Base-by-base conservation (phyloP, 495 filamentous ascomycete genomes). In the Pseudotulostoma volvatum region DNA sequence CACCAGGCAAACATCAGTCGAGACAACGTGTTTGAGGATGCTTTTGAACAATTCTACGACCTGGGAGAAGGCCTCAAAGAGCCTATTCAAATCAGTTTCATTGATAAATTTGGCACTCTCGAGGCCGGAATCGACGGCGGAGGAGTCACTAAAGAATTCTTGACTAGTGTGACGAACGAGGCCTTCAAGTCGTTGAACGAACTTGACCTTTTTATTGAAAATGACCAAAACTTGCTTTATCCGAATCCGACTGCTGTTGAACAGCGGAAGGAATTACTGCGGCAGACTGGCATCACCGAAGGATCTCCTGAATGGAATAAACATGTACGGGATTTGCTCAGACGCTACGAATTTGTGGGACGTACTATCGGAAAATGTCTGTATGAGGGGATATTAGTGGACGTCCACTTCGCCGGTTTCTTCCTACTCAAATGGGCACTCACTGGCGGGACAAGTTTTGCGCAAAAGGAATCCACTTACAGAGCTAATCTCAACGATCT, bases 71-170 rank as follows among this genome's bases (percentile, higher is more conserved):
- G 77, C 1, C 64, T 99, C 39, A 96, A 96, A 51, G 88, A 99
- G 52, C 90, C 92, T 0, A 95, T 99, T 16, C 86, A 93, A 53
- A 96, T 99, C 47, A 88, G 81, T 9, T 99, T 96, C 48, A 82
- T 94, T 11, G 90, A 99, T 48, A 71, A 83, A 44, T 99, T 93
- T 45, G 78, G 79, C 38, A 74, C 77, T 2, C 66, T 71, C 18
- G 90, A 99, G 59, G 86, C 90, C 4, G 90, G 90, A 20, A 95
- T 99, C 42, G 90, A 99, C 53, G 90, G 90, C 0, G 90, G 90
- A 19, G 90, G 90, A 33, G 90, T 99, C 11, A 96, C 88, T 9
- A 99, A 99, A 49, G 90, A 99, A 48, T 99, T 99, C 47, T 64
- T 96, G 19, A 94, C 81, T 0, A 90, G 83, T 45, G 73, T 95